Conservation (phyloP, 208 protist genomes). For the Trypanosoma mega region DNA sequence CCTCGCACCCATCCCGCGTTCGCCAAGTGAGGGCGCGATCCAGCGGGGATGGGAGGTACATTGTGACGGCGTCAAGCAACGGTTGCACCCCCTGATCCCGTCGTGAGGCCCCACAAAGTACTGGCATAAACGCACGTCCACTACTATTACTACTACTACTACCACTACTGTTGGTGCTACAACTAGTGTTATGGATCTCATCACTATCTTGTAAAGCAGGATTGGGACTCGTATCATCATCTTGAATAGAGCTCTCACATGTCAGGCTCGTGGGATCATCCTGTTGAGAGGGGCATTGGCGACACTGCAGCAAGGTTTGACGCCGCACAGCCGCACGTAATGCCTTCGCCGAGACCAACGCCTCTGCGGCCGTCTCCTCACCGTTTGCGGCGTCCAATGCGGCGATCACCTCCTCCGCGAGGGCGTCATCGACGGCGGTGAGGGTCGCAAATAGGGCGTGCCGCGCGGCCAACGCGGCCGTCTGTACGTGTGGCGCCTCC, state of each 20-base stretch:
- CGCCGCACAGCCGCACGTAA: slow-evolving; percentile 68
- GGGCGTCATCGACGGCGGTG: slow-evolving; percentile 59
- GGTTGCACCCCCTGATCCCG: slow-evolving; percentile 92
- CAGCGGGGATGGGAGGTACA: slow-evolving; percentile 92
- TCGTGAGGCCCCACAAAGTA: slow-evolving; percentile 91
- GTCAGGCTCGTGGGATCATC: too few species aligned
- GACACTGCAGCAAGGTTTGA: slow-evolving; percentile 32
- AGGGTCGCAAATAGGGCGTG: slow-evolving; percentile 63
- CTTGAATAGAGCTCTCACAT: too few species aligned
- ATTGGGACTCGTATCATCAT: too few species aligned
- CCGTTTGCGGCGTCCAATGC: slow-evolving; percentile 65
- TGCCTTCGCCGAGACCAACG: slow-evolving; percentile 41
- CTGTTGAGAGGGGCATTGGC: too few species aligned
- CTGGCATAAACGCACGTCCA: slow-evolving; percentile 51
- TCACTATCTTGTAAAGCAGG: too few species aligned
- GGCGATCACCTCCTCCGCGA: slow-evolving; percentile 69
- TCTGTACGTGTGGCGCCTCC: slow-evolving; percentile 48
- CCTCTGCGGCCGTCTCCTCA: slow-evolving; percentile 70
- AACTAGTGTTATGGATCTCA: too few species aligned
- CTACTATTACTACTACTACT: neutral
- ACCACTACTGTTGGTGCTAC: too few species aligned
- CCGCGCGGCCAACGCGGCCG: slow-evolving; percentile 28
- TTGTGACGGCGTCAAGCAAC: slow-evolving; percentile 85
- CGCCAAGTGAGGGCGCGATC: slow-evolving; percentile 68
- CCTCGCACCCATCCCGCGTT: slow-evolving; percentile 37